Evolutionary conservation across 1,284 basidiomycete genomes (phyloP), one percentile per base, ranked within the genome.

Genomic region (Leccinum angustisporum): DNA sequence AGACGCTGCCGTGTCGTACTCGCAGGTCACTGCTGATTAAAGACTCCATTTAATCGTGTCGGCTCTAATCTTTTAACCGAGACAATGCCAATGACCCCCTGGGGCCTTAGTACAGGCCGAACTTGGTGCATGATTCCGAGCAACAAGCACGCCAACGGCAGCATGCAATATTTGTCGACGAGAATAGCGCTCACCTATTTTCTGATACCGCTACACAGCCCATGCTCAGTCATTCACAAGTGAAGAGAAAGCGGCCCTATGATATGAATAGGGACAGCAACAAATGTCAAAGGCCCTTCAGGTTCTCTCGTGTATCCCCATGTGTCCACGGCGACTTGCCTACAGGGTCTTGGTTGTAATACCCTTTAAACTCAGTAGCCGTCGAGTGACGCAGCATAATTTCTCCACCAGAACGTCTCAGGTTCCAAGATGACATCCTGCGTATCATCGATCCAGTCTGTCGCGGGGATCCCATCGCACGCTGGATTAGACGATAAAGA

Each of bases 351-450:
- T 11, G 18, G 5, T 46, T 46, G 18, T 13, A 46, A 21, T 6
- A 6, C 43, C 9, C 43, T 43, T 46, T 46, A 21, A 46, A 18
- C 18, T 46, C 43, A 46, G 43, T 46, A 46, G 18, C 18, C 11
- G 43, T 46, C 18, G 43, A 6, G 18, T 46, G 43, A 46, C 18
- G 11, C 18, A 46, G 43, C 18, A 46, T 11, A 21, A 7, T 51
- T 51, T 16, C n/a, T 52, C n/a, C 51, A 31, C 30, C n/a, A 13
- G 11, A 27, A n/a, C 27, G 27, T 31, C 56, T 57, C 10, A 48
- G 3, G 4, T 5, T 14, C 18, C 7, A 58, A 8, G 18, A 73
- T 69, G 68, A 4, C 56, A 30, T n/a, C 18, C 13, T 66, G 51
- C 11, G 2, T 6, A 13, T 55, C 55, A 4, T 58, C 61, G 3